Base-by-base conservation (phyloP, 2,329 filamentous ascomycete species). In the Xylaria sp. region DNA sequence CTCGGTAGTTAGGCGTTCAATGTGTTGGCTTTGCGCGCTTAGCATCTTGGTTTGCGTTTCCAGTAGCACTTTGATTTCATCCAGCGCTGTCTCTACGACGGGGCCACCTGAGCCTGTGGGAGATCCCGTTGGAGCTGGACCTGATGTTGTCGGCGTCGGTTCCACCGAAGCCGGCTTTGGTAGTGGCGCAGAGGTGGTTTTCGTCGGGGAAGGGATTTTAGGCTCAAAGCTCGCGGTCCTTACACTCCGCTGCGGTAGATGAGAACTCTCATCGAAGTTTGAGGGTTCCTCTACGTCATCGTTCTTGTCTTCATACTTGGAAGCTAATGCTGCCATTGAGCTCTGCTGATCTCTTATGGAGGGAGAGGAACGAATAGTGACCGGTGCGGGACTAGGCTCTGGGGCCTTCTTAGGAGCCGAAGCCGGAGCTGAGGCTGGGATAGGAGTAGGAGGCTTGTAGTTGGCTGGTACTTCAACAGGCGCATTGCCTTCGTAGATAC, bases 211-310 rank as follows among this genome's bases (percentile, higher is more conserved):
- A 34, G 70, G 61, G 3, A 73, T 69, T 52, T 70, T 74, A 9
- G 72, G 63, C 60, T 76, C 76, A 34, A 77, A 73, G 34, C 62
- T 76, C 66, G 76, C 71, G 43, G 78, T 76, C 39, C 72, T 64
- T 50, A 81, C 75, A 25, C 82, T 82, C 55, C 91, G 90, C 73
- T 93, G 91, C 12, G 87, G 82, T 23, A 93, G 92, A 77, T 93
- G 93, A 36, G 91, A 80, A 36, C 96, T 86, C 77, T 97, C 93
- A 77, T 97, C 94, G 73, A 97, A 97, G 81, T 91, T 93, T 0
- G 93, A 95, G 32, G 87, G 86, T 66, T 93, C 91, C 55, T 90
- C 89, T 20, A 88, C 84, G 1, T 86, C 85, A 76, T 90, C 88
- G 30, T 83, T 83, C 25, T 87, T 85, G 57, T 91, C 94, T 74